Evolutionary conservation across 1,284 basidiomycete species (phyloP).

Genomic region (Tilletia setariae): DNA sequence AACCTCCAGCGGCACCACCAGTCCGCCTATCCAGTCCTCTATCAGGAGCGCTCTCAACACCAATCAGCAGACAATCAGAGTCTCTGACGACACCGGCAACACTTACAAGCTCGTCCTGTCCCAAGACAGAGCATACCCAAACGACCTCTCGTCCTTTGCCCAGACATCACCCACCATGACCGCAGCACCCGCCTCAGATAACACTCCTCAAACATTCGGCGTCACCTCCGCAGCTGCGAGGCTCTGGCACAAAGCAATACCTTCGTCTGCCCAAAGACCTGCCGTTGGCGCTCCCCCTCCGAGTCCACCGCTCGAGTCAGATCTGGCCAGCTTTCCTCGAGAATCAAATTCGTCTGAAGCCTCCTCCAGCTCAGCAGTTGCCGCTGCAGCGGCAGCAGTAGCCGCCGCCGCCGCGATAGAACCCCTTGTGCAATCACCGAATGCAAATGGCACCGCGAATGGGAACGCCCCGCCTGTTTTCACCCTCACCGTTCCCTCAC

Average conservation of each 20-base stretch:
- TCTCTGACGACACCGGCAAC: constrained; percentile 10
- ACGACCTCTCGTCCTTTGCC: background rate
- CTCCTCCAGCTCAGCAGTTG: background rate
- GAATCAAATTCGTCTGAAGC: background rate
- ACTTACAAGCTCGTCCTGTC: constrained; percentile 11
- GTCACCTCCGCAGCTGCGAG: no score
- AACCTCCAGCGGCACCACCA: background rate
- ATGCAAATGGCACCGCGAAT: background rate
- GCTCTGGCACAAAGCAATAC: no score
- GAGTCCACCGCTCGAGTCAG: constrained; percentile 9
- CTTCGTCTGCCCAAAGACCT: background rate
- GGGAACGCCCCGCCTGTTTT: background rate
- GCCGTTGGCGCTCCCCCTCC: constrained; percentile 4
- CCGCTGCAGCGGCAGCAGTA: background rate
- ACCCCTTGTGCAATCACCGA: background rate
- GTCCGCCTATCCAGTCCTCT: constrained; percentile 7
- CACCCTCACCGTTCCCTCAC: constrained; percentile 12
- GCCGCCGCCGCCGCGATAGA: no score
- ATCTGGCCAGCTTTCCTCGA: background rate
- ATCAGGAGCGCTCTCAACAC: constrained; percentile 4
- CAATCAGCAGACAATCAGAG: constrained; percentile 13
- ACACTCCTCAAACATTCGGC: no score
- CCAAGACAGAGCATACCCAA: constrained; percentile 10
- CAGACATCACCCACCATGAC: background rate
- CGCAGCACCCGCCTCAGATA: background rate